Conservation (phyloP, 306 rosid genomes). For the Fagus sylvatica region DNA sequence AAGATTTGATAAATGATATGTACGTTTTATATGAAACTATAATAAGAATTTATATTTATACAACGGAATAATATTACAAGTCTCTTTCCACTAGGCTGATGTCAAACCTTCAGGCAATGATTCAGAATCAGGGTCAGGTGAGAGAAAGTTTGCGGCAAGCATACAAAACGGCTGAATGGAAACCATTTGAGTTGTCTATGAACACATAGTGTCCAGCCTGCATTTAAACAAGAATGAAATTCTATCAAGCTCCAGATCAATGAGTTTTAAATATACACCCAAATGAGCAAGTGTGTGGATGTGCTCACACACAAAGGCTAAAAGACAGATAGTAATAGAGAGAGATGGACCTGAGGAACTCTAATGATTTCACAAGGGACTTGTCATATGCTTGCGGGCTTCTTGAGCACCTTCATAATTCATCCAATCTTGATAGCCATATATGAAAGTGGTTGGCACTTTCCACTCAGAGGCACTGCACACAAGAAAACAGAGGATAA, state of each 20-base stretch:
- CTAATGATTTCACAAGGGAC: slow-evolving; percentile 92
- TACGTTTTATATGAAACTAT: neutral
- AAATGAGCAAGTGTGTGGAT: neutral
- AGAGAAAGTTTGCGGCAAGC: slow-evolving; percentile 79
- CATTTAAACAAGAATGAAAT: slow-evolving; percentile 22
- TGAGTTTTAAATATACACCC: neutral
- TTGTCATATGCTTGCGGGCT: slow-evolving; percentile 83
- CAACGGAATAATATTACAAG: slow-evolving; percentile 6
- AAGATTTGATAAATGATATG: neutral
- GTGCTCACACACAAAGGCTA: neutral
- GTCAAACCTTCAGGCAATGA: slow-evolving; percentile 70
- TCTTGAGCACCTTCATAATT: slow-evolving; percentile 84
- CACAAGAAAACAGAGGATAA: neutral
- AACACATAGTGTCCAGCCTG: slow-evolving; percentile 92
- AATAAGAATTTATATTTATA: neutral
- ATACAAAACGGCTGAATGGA: slow-evolving; percentile 75
- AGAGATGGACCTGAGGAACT: slow-evolving; percentile 75
- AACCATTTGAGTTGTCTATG: slow-evolving; percentile 73
- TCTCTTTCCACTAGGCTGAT: slow-evolving; percentile 45
- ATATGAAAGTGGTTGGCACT: slow-evolving; percentile 92
- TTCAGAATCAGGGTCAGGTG: slow-evolving; percentile 52
- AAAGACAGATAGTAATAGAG: slow-evolving; percentile 3
- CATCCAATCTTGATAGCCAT: slow-evolving; percentile 93
- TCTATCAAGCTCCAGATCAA: neutral
- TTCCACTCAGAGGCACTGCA: slow-evolving; percentile 90